Conservation (phyloP, 306 rosid species). For the Cucumis hystrix region DNA sequence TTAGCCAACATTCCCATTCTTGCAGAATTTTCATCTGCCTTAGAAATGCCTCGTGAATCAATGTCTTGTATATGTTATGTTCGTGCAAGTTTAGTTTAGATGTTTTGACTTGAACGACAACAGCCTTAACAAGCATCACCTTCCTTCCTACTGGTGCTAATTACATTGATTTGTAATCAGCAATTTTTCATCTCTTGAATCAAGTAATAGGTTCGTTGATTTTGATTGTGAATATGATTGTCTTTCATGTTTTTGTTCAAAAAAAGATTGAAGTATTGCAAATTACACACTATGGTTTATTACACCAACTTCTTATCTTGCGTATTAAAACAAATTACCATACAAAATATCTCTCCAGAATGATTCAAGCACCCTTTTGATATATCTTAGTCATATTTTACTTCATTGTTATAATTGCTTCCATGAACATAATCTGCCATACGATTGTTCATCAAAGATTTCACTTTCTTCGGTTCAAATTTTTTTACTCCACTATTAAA, state of each 20-base stretch:
- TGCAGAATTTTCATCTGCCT: conserved; percentile 1
- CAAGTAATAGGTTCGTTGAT: not conserved
- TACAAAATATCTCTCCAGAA: not conserved
- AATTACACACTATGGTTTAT: not conserved
- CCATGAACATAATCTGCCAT: not conserved
- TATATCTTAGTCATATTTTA: not conserved
- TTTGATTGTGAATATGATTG: not conserved
- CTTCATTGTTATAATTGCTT: not conserved
- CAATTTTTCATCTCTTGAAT: not conserved
- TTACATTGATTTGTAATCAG: not conserved
- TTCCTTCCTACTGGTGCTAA: not conserved
- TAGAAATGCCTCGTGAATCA: conserved; percentile 19
- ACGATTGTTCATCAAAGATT: too few species aligned
- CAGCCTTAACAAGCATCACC: not conserved
- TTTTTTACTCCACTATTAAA: too few species aligned
- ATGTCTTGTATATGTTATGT: conserved; percentile 2
- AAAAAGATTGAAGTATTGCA: not conserved
- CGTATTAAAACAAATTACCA: not conserved
- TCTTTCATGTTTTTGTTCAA: not conserved
- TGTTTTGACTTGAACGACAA: not conserved
- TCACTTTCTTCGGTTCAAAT: too few species aligned
- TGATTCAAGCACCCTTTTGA: not conserved
- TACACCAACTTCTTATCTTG: not conserved
- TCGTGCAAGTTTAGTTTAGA: not conserved
- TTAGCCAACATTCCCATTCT: conserved; percentile 13